Percentiles rank a stretch among this genome's conserved stretches.
Evolutionary conservation across 2,329 filamentous ascomycete species (phyloP).

Genomic region (Aureobasidium pullulans): DNA sequence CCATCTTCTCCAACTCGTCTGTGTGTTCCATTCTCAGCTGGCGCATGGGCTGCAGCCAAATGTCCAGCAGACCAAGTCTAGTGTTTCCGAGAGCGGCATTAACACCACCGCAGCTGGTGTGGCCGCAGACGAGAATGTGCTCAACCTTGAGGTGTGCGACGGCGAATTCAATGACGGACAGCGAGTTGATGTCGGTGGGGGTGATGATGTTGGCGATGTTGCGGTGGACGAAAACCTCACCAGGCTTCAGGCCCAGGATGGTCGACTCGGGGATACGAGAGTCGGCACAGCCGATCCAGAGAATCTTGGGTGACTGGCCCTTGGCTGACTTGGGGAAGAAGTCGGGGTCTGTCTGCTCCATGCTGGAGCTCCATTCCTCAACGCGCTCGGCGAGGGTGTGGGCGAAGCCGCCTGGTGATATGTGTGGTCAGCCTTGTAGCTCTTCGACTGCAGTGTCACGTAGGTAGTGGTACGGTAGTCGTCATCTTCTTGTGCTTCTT

Average conservation of each 20-base stretch:
- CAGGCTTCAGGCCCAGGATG: slow-evolving; percentile 68
- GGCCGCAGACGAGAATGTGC: slow-evolving; percentile 55
- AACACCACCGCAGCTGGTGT: slow-evolving; percentile 54
- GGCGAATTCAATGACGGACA: slow-evolving; percentile 71
- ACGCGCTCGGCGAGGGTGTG: slow-evolving; percentile 58
- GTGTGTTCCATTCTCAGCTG: slow-evolving; percentile 48
- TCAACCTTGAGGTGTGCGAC: slow-evolving; percentile 63
- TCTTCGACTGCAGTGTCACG: neutral
- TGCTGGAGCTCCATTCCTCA: slow-evolving; percentile 61
- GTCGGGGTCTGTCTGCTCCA: slow-evolving; percentile 57
- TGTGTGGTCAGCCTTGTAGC: neutral
- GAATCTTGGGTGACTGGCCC: slow-evolving; percentile 59
- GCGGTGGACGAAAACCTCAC: slow-evolving; percentile 82
- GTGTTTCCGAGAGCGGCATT: slow-evolving; percentile 48
- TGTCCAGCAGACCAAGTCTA: slow-evolving; percentile 52
- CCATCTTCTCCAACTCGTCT: slow-evolving; percentile 41
- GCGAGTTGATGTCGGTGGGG: slow-evolving; percentile 65
- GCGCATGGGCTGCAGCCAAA: slow-evolving; percentile 53
- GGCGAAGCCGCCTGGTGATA: slow-evolving; percentile 46
- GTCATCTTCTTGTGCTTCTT: neutral
- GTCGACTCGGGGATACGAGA: slow-evolving; percentile 78
- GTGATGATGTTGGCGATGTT: slow-evolving; percentile 84
- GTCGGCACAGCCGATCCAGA: slow-evolving; percentile 86
- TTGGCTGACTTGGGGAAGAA: slow-evolving; percentile 62
- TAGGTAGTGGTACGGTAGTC: slow-evolving; percentile 4